Evolutionary conservation across 805 yeast species (phyloP), one percentile per base, ranked within the genome.

Genomic region (Starmera dryadoides): DNA sequence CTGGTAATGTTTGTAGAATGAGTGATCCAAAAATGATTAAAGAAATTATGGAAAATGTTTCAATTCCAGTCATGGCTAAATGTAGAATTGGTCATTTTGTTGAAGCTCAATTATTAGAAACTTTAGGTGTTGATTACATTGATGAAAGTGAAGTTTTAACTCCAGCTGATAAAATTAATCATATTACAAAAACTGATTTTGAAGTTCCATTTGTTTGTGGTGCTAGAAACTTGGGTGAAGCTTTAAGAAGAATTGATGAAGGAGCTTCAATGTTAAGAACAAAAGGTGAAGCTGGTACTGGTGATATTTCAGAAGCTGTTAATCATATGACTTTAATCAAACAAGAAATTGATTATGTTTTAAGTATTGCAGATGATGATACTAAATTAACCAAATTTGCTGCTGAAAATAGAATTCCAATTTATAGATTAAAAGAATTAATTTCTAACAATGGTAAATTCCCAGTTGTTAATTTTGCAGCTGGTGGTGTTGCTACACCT

Each of bases 231-330:
- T 70, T 84, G 42, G 93, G 91, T 33, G 93, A 84, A 61, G 89
- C 91, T 3, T 69, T 84, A 48, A 75, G 93, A 59, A 73, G 94
- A 56, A 70, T 85, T 53, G 64, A 70, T 50, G 94, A 84, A 62
- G 93, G 93, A 48, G 91, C 93, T 29, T 89, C 91, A 25, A 82
- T 84, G 91, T 74, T 84, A 56, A 73, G 93, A 59, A 80, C 93
- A 47, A 84, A 84, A 63, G 94, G 94, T 49, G 94, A 84, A 59
- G 93, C 94, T 28, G 94, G 94, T 34, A 85, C 94, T 30, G 94
- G 94, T 40, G 93, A 84, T 60, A 78, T 84, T 38, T 77, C 86
- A 32, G 91, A 84, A 60, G 93, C 93, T 12, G 86, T 84, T 42
- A 74, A 70, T 53, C 94, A 84, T 59, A 79, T 85, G 48, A 69